Percentiles rank a stretch among this genome's conserved stretches.
Evolutionary conservation across 2,329 filamentous ascomycete species (phyloP).

Genomic region (Cercospora citrullina): DNA sequence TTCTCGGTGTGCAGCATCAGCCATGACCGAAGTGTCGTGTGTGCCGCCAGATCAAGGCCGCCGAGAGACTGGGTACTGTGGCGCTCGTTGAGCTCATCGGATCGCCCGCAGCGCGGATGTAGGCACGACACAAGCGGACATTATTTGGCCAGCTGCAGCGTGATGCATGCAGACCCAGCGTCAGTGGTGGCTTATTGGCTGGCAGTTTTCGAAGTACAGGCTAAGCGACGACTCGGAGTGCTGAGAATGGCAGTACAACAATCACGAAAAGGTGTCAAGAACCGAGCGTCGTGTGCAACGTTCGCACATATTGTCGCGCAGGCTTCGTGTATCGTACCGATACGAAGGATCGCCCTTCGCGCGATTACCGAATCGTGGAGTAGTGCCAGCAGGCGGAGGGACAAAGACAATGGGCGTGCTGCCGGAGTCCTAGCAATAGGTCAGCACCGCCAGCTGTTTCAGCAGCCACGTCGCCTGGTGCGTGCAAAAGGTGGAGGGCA

Average conservation of each 20-base stretch:
- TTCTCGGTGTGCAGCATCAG: conserved; percentile 15
- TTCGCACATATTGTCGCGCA: conserved; percentile 12
- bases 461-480: conserved; percentile 4
- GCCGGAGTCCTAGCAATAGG: not conserved
- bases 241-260: conserved; percentile 18
- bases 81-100: conserved; percentile 19
- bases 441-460: conserved; percentile 15
- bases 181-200: conserved; percentile 20
- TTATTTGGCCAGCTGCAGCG: conserved; percentile 20
- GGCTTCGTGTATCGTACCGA: conserved; percentile 16
- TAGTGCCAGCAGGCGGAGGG: not conserved
- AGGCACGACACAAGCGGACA: conserved; percentile 20
- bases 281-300: conserved; percentile 19
- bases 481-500: not conserved
- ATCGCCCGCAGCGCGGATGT: conserved; percentile 15
- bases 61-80: conserved; percentile 26
- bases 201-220: conserved; percentile 24
- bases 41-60: conserved; percentile 13
- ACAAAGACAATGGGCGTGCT: conserved; percentile 10
- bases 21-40: conserved; percentile 19
- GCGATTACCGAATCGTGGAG: not conserved
- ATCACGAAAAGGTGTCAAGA: conserved; percentile 11
- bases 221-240: conserved; percentile 18
- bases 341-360: conserved; percentile 14
- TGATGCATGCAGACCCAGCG: conserved; percentile 23